Evolutionary conservation across 1,284 basidiomycete species (phyloP).

Genomic region (Hemileia vastatrix): DNA sequence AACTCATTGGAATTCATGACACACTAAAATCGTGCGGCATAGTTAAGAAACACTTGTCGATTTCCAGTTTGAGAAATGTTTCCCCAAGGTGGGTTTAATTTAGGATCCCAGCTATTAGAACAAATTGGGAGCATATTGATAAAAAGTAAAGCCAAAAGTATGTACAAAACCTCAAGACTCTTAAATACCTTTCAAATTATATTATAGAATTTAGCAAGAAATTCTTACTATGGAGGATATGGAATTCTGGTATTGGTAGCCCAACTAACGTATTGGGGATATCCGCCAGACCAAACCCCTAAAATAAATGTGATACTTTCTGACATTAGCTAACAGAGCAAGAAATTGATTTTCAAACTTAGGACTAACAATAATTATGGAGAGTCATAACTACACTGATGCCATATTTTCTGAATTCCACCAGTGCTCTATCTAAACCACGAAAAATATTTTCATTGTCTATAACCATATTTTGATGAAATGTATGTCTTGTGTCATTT

Average conservation of each 20-base stretch:
- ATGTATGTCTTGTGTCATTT: neutral
- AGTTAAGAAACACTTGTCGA: slow-evolving; percentile 15
- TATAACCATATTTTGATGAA: no score
- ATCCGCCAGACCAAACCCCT: neutral
- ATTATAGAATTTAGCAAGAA: neutral
- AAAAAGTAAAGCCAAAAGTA: no score
- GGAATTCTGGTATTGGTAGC: slow-evolving; percentile 27
- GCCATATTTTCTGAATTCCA: slow-evolving; percentile 28
- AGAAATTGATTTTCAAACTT: neutral
- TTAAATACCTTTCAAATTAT: no score
- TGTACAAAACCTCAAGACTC: no score
- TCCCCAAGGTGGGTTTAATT: slow-evolving; percentile 26
- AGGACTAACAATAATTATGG: slow-evolving; percentile 25
- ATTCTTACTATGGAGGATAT: slow-evolving; percentile 31
- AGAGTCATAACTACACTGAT: slow-evolving; percentile 32
- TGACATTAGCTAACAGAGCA: neutral
- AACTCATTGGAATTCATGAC: no score
- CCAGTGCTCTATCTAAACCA: slow-evolving; percentile 30
- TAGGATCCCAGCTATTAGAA: slow-evolving; percentile 26
- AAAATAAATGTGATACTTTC: no score
- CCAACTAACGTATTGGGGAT: slow-evolving; percentile 28
- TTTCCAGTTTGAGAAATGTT: slow-evolving; percentile 27
- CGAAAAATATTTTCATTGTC: slow-evolving; percentile 29
- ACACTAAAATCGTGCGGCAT: slow-evolving; percentile 30
- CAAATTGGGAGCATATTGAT: no score